phyloP scores from a whole-genome alignment of 192 early-diverging fungal species.

The Coemansia sp. region DNA sequence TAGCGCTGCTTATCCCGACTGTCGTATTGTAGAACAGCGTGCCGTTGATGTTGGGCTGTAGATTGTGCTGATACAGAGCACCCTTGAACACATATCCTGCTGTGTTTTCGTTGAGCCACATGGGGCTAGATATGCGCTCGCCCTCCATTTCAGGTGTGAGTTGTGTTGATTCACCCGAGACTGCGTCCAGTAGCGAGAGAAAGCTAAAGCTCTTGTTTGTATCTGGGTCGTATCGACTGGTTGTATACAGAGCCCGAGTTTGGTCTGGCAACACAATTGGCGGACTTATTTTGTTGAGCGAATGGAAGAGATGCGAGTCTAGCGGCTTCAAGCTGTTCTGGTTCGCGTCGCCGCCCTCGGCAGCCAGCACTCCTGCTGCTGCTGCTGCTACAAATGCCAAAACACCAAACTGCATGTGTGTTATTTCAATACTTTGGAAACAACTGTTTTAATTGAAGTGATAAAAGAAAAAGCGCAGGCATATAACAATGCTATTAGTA shows the following conservation, averaged over 20 bases:
- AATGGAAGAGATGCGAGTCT: conserved; percentile 32
- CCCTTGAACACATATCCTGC: conserved; percentile 24
- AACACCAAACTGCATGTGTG: background rate
- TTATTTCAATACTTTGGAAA: background rate
- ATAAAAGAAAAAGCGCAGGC: too few relatives aligned
- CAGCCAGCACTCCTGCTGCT: background rate
- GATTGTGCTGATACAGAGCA: conserved; percentile 22
- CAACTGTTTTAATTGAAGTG: background rate
- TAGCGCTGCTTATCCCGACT: conserved; percentile 19
- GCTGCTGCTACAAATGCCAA: background rate
- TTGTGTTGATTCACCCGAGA: conserved; percentile 23
- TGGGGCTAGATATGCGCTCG: conserved; percentile 17
- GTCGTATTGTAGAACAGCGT: conserved; percentile 23
- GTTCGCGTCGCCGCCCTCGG: conserved; percentile 22
- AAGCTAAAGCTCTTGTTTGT: conserved; percentile 21
- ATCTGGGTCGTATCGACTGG: conserved; percentile 22
- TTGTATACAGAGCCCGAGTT: conserved; percentile 24
- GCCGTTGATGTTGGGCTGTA: conserved; percentile 27
- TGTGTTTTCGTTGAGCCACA: conserved; percentile 20
- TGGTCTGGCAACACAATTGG: conserved; percentile 38
- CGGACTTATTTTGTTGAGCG: conserved; percentile 24
- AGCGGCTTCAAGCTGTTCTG: conserved; percentile 48
- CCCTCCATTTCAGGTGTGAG: conserved; percentile 19
- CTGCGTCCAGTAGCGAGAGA: conserved; percentile 21
- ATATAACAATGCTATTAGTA: too few relatives aligned